phyloP scores from a whole-genome alignment of 805 yeast genomes.

The Starmerella floricola region DNA sequence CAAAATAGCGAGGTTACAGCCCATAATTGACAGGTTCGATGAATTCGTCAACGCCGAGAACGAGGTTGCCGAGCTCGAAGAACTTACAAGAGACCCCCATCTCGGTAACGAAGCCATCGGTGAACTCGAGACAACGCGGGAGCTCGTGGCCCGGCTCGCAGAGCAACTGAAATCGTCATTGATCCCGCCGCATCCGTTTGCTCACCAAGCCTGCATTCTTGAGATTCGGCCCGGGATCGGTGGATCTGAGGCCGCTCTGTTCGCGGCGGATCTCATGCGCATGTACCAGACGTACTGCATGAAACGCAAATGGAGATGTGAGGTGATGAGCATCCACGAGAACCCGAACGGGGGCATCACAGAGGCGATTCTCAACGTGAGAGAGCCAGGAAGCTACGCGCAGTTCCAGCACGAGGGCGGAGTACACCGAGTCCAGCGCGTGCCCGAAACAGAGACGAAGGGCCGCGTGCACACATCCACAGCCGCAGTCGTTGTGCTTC shows the following conservation, averaged over 20 bases:
- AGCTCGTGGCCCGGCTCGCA: constrained; percentile 36
- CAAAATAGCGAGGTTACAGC: constrained; percentile 36
- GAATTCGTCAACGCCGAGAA: constrained; percentile 29
- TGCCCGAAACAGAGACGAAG: constrained; percentile 86
- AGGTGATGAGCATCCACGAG: constrained; percentile 43
- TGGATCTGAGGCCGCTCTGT: constrained; percentile 83
- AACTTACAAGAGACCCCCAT: constrained; percentile 36
- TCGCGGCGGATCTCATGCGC: constrained; percentile 62
- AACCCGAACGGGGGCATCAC: constrained; percentile 50
- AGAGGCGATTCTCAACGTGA: constrained; percentile 65
- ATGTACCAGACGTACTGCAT: constrained; percentile 73
- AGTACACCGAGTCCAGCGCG: constrained; percentile 88
- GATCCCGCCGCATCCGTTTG: constrained; percentile 65
- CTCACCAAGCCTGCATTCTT: constrained; percentile 62
- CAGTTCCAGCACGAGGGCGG: constrained; percentile 77
- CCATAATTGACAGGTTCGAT: constrained; percentile 34
- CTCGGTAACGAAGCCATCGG: constrained; percentile 46
- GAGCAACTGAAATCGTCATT: constrained; percentile 42
- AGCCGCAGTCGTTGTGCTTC: constrained; percentile 87
- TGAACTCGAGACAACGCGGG: constrained; percentile 42
- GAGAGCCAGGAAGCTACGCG: constrained; percentile 66
- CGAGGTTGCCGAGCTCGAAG: constrained; percentile 34
- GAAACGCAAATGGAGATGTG: constrained; percentile 52
- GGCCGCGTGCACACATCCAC: constrained; percentile 95
- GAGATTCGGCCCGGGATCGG: constrained; percentile 95